Evolutionary conservation across 768 basidiomycete species (phyloP).

Genomic region (Trametes maxima): DNA sequence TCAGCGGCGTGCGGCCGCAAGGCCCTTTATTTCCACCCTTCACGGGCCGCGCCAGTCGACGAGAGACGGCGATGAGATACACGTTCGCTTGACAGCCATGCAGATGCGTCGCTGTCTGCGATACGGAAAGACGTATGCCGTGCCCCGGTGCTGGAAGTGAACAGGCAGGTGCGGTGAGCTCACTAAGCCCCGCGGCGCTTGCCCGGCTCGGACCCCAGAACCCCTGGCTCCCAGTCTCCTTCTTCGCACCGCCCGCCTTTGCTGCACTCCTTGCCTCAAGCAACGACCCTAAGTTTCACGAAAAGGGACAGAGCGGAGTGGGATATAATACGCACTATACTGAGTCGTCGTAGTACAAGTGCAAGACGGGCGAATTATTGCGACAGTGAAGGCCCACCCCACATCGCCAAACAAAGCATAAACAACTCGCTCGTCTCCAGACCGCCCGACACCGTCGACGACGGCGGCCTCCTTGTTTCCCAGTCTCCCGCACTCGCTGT

Average conservation of each 20-base stretch:
- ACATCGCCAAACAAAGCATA: conserved; percentile 30
- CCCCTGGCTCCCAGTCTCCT: conserved; percentile 4
- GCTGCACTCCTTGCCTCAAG: not conserved
- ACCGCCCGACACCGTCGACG: conserved; percentile 41
- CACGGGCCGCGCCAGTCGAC: conserved; percentile 9
- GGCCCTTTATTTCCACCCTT: conserved; percentile 8
- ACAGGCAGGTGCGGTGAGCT: conserved; percentile 3
- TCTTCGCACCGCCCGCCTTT: not conserved
- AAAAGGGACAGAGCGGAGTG: not conserved
- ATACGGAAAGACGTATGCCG: conserved; percentile 6
- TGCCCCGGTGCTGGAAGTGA: not conserved
- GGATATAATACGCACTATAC: not conserved
- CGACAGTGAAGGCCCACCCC: conserved; percentile 16
- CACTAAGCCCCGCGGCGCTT: conserved; percentile 7
- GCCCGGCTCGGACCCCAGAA: conserved; percentile 15
- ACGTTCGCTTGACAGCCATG: conserved; percentile 4
- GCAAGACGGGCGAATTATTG: not conserved
- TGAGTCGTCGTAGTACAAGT: not conserved
- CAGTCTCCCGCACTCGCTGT: conserved; percentile 14
- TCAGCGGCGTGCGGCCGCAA: conserved; percentile 1
- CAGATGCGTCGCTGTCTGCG: conserved; percentile 3
- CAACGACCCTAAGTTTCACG: not conserved
- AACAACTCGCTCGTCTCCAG: conserved; percentile 32
- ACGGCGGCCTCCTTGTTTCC: conserved; percentile 30
- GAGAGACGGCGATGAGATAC: conserved; percentile 9